Conservation (phyloP, 495 filamentous ascomycete species). For the Neurospora africana region DNA sequence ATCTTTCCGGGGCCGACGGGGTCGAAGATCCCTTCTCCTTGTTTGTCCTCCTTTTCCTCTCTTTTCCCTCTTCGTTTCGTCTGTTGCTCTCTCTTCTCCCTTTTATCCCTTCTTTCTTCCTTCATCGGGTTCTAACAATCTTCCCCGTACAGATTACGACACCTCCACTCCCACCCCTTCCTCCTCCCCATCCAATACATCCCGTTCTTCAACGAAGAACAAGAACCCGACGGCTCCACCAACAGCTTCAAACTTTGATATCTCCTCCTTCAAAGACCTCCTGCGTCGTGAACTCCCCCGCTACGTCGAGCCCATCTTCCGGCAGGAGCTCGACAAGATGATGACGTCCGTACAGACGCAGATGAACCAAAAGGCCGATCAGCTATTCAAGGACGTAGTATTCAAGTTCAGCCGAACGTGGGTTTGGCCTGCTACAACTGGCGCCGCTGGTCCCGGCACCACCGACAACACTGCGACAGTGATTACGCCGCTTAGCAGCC, state of each 20-base stretch:
- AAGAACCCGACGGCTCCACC: not conserved
- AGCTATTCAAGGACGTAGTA: constrained; percentile 11
- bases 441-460: not conserved
- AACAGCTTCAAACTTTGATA: not conserved
- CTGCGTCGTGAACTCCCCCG: constrained; percentile 12
- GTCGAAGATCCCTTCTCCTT: not conserved
- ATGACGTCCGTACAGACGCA: constrained; percentile 9
- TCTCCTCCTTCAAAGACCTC: constrained; percentile 3
- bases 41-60: not conserved
- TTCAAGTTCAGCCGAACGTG: constrained; percentile 10
- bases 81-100: not conserved
- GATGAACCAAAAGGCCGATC: constrained; percentile 9
- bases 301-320: constrained; percentile 10
- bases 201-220: not conserved
- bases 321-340: constrained; percentile 14
- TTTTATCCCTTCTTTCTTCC: not conserved
- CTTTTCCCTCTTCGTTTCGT: not conserved
- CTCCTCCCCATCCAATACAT: not conserved
- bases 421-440: not conserved
- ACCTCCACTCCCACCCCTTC: not conserved
- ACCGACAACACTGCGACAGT: not conserved
- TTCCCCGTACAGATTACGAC: not conserved
- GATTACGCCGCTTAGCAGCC: not conserved
- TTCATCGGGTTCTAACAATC: not conserved
- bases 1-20: constrained; percentile 12